Evolutionary conservation across 352 stramenopile species (phyloP).

Genomic region (Globisporangium cylindrosporum): DNA sequence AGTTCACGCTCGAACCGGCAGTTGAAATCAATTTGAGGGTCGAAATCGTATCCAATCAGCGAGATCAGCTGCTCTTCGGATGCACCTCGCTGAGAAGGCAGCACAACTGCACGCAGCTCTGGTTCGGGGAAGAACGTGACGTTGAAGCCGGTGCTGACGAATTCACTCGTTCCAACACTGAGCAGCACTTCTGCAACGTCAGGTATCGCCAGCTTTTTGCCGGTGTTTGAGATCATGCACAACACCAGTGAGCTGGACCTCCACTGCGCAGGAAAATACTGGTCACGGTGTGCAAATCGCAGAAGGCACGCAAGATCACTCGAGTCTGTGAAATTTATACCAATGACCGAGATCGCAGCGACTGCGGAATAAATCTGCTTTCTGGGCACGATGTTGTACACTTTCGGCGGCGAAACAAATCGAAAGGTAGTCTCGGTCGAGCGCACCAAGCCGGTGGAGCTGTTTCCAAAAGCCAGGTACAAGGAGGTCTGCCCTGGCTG

Average conservation of each 20-base stretch:
- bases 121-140: constrained; percentile 30
- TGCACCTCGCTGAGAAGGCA: not conserved
- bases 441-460: constrained; percentile 20
- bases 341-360: constrained; percentile 25
- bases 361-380: constrained; percentile 14
- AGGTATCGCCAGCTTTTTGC: not conserved
- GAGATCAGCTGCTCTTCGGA: constrained; percentile 12
- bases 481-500: constrained; percentile 12
- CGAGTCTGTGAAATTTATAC: constrained; percentile 21
- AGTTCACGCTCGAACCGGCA: constrained; percentile 36
- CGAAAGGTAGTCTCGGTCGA: constrained; percentile 31
- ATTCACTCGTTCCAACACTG: constrained; percentile 16
- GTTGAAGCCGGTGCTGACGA: constrained; percentile 33
- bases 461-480: constrained; percentile 24
- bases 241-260: constrained; percentile 22
- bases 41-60: constrained; percentile 44
- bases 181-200: constrained; percentile 25
- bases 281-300: constrained; percentile 10
- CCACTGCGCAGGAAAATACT: constrained; percentile 21
- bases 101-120: constrained; percentile 20
- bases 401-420: constrained; percentile 15
- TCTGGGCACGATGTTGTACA: constrained; percentile 27
- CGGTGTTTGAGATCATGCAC: constrained; percentile 12
- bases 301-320: constrained; percentile 27
- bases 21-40: constrained; percentile 21